A percentile compares a stretch with the other conserved stretches of the same genome.
phyloP scores from a whole-genome alignment of 2,329 filamentous ascomycete species.

The Ophiocordyceps camponoti-floridani region DNA sequence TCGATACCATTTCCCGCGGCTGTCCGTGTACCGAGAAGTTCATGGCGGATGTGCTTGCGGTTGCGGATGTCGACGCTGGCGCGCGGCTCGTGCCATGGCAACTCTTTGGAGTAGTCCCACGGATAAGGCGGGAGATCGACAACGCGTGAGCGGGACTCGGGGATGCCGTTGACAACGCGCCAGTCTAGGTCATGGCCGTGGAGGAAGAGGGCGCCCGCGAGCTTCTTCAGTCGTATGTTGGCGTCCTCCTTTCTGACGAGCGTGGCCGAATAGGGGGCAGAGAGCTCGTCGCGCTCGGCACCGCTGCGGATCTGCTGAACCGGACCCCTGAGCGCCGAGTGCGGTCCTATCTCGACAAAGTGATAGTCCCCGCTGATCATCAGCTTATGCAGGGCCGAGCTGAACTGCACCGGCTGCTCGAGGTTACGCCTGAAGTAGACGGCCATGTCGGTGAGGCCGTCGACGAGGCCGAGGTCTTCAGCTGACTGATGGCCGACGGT shows the following conservation, averaged over 20 bases:
- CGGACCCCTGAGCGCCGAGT: conserved; percentile 27
- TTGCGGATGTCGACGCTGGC: conserved; percentile 17
- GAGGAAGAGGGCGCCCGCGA: conserved; percentile 21
- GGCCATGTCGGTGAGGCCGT: background rate
- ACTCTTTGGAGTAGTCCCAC: conserved; percentile 12
- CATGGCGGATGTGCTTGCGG: conserved; percentile 17
- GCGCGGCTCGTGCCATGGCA: conserved; percentile 10
- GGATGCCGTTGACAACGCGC: conserved; percentile 3
- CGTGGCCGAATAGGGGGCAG: conserved; percentile 18
- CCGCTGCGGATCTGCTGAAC: conserved; percentile 27
- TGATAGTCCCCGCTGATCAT: conserved; percentile 3
- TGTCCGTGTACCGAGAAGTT: conserved; percentile 21
- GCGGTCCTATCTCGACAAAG: conserved; percentile 29
- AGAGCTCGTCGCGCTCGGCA: conserved; percentile 12
- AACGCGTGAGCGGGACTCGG: background rate
- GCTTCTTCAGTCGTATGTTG: conserved; percentile 15
- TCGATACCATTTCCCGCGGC: conserved; percentile 7
- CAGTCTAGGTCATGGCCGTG: conserved; percentile 10
- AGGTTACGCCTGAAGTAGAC: conserved; percentile 21
- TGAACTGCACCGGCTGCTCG: conserved; percentile 15
- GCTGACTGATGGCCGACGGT: background rate
- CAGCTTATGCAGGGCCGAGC: conserved; percentile 7
- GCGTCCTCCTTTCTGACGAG: conserved; percentile 23
- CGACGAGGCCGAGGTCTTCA: background rate
- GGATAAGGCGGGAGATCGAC: conserved; percentile 12